A percentile compares a stretch with the other conserved stretches of the same genome.
phyloP scores from a whole-genome alignment of 2,329 filamentous ascomycete species.

The Sclerotiophoma versabilis region DNA sequence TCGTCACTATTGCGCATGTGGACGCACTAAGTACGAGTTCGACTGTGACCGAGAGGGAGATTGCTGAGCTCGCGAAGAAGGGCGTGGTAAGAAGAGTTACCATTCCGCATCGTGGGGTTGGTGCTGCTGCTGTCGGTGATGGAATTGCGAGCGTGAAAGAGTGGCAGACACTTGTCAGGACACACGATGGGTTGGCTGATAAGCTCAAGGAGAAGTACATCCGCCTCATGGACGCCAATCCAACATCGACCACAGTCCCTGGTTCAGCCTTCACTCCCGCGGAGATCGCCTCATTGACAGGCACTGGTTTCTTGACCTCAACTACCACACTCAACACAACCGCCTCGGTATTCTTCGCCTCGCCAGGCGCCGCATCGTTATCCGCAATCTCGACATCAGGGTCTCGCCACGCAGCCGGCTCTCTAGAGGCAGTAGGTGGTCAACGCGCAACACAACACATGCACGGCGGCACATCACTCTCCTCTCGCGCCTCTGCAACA shows the following conservation, averaged over 20 bases:
- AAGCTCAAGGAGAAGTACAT: slow-evolving; percentile 57
- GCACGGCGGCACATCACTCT: slow-evolving; percentile 66
- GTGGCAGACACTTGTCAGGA: slow-evolving; percentile 55
- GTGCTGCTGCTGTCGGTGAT: slow-evolving; percentile 67
- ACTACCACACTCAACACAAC: slow-evolving; percentile 48
- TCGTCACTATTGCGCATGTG: slow-evolving; percentile 72
- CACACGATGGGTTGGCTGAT: slow-evolving; percentile 30
- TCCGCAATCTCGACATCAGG: slow-evolving; percentile 68
- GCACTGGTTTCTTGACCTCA: slow-evolving; percentile 70
- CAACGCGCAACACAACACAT: slow-evolving; percentile 68
- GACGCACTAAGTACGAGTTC: slow-evolving; percentile 68
- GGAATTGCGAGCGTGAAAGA: slow-evolving; percentile 63
- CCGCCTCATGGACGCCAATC: slow-evolving; percentile 59
- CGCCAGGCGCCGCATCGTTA: slow-evolving; percentile 53
- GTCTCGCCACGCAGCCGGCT: slow-evolving; percentile 71
- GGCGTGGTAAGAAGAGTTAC: slow-evolving; percentile 68
- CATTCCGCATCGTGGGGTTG: slow-evolving; percentile 67
- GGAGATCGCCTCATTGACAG: slow-evolving; percentile 66
- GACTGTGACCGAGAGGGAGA: slow-evolving; percentile 71
- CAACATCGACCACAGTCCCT: slow-evolving; percentile 55
- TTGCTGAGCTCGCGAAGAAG: slow-evolving; percentile 64
- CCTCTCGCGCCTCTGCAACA: slow-evolving; percentile 22
- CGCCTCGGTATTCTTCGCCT: slow-evolving; percentile 50
- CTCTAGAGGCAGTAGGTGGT: slow-evolving; percentile 73
- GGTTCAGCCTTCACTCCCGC: slow-evolving; percentile 51